These are phyloP conservation scores for Erysimum cheiranthoides DNA, from an alignment of 345 rosid species.

Conservation along the genomic window DNA sequence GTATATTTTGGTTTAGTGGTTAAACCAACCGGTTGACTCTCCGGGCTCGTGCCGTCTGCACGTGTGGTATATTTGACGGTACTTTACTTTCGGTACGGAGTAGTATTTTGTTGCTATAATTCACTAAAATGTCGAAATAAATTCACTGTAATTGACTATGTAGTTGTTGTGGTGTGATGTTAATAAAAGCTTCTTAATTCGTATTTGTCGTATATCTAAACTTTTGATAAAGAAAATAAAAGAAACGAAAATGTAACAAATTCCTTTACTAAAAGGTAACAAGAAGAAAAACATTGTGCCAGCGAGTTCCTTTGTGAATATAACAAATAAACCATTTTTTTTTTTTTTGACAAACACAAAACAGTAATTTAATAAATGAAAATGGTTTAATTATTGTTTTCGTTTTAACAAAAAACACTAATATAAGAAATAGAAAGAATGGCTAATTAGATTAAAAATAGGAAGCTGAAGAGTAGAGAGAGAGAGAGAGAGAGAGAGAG, in stretches of 20 bases:
- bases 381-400: neutral
- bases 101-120: too few relatives aligned
- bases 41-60: neutral
- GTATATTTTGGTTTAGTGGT: neutral
- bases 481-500: neutral
- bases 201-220: neutral
- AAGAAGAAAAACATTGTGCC: neutral
- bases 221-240: neutral
- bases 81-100: slow-evolving; percentile 23
- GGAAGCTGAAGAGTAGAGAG: slow-evolving; percentile 27
- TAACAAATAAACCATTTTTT: neutral
- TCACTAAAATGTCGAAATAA: neutral
- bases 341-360: neutral
- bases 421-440: neutral
- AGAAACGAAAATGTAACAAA: neutral
- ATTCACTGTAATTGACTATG: neutral
- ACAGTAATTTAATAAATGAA: neutral
- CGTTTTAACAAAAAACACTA: neutral
- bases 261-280: neutral
- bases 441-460: slow-evolving; percentile 26
- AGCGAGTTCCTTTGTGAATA: neutral
- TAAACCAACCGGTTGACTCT: neutral
- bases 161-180: neutral
- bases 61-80: slow-evolving; percentile 4
- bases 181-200: neutral